Evolutionary conservation across 768 basidiomycete species (phyloP).

Genomic region (Chalciporus pseudorubinellus): DNA sequence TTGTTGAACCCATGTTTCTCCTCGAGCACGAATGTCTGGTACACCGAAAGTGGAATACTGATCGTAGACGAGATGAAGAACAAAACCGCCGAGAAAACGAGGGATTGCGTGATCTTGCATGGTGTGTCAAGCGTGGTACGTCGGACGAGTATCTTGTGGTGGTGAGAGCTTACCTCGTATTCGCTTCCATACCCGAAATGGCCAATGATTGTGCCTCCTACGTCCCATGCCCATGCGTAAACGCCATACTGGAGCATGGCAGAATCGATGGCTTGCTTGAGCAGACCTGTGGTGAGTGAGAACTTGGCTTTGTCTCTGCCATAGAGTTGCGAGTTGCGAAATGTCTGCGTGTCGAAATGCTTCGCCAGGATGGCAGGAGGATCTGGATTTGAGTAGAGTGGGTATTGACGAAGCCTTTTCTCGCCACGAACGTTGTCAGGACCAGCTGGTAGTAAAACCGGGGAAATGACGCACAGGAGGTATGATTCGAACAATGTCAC

Average conservation of each 20-base stretch:
- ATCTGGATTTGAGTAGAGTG: conserved; percentile 70
- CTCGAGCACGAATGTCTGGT: conserved; percentile 92
- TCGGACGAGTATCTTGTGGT: background rate
- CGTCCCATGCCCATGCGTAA: conserved; percentile 80
- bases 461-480: conserved; percentile 60
- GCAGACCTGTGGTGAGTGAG: conserved; percentile 68
- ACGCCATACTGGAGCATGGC: conserved; percentile 70
- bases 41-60: conserved; percentile 71
- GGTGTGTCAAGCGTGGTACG: background rate
- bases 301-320: conserved; percentile 89
- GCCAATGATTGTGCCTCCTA: conserved; percentile 51
- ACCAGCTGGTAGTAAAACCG: background rate
- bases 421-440: background rate
- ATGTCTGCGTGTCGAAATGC: conserved; percentile 68
- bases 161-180: conserved; percentile 55
- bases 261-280: conserved; percentile 71
- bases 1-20: conserved; percentile 98
- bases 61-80: conserved; percentile 66
- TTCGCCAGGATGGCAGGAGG: conserved; percentile 69
- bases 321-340: conserved; percentile 89
- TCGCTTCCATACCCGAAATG: conserved; percentile 62
- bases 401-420: conserved; percentile 72
- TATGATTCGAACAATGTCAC: conserved; percentile 87
- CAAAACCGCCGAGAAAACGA: conserved; percentile 69
- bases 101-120: conserved; percentile 76